These are phyloP conservation scores for Chalciporus sphaerocephalus DNA, from an alignment of 768 basidiomycete genomes.

Conservation along the genomic window DNA sequence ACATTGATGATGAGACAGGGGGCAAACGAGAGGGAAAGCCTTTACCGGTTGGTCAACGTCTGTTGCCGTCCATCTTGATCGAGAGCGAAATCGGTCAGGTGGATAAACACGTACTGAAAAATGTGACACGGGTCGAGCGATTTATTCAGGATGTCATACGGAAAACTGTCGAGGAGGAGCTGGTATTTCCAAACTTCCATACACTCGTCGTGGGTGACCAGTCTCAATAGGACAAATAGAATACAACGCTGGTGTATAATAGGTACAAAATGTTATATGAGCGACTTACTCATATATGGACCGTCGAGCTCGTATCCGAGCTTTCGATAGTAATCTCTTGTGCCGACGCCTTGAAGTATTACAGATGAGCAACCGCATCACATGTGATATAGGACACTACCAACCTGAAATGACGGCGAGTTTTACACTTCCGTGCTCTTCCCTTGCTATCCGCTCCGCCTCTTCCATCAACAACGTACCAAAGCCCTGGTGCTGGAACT, in stretches of 20 bases:
- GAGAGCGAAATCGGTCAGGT: slow-evolving; percentile 96
- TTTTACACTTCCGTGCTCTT: slow-evolving; percentile 95
- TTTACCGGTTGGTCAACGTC: slow-evolving; percentile 72
- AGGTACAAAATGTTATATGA: slow-evolving; percentile 37
- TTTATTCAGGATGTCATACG: slow-evolving; percentile 95
- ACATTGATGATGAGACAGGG: slow-evolving; percentile 54
- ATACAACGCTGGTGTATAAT: slow-evolving; percentile 10
- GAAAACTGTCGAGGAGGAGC: slow-evolving; percentile 91
- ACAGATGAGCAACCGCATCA: slow-evolving; percentile 1
- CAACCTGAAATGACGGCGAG: slow-evolving; percentile 94
- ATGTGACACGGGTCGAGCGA: slow-evolving; percentile 90
- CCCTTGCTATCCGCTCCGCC: slow-evolving; percentile 94
- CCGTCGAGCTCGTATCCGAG: slow-evolving; percentile 94
- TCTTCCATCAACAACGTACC: slow-evolving; percentile 98
- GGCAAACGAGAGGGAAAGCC: slow-evolving; percentile 54
- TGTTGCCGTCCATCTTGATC: slow-evolving; percentile 84
- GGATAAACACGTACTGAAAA: slow-evolving; percentile 93
- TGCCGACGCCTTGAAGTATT: slow-evolving; percentile 74
- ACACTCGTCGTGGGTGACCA: slow-evolving; percentile 57
- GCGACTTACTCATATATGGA: slow-evolving; percentile 93
- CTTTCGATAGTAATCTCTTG: slow-evolving; percentile 93
- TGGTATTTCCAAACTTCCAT: slow-evolving; percentile 96
- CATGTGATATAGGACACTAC: slow-evolving; percentile 20
- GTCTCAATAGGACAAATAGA: slow-evolving; percentile 5
- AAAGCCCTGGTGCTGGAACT: slow-evolving; percentile 97